Base-by-base conservation (phyloP, 768 basidiomycete genomes). In the Mrakia frigida region DNA sequence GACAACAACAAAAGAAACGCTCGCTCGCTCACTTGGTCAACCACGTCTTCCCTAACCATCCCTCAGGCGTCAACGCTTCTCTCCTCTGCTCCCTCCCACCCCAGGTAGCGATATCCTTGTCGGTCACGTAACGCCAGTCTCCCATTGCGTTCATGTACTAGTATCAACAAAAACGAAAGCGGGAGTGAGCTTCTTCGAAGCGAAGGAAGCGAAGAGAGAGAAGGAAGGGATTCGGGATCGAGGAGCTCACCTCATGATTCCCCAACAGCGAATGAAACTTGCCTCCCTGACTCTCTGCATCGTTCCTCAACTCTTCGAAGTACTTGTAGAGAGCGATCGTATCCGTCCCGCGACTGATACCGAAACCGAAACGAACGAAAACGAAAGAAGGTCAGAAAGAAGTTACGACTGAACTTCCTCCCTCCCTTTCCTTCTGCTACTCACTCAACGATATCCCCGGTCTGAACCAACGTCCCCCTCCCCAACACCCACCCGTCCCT, bases 51-150 rank as follows among this genome's bases (percentile, higher is more conserved):
- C 91, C 93, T 68, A 97, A 88, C 80, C 87, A 88, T 6, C 95
- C 95, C 3, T 82, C 80, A 6, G 87, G 87, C 35, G 90, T 87
- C 33, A 97, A 81, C 81, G 89, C 88, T 76, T 89, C 87, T 84
- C 92, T 90, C 50, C 95, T 91, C 0, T 87, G 86, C 59, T 87
- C 86, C 70, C 90, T 86, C 35, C 87, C 86, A 25, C 92, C 93
- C 79, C 93, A 95, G 0, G 92, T 94, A 71, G 88, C 86, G 69
- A 96, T 89, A 81, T 97, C 95, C 37, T 88, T 86, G 13, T 88
- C 87, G 80, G 89, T 91, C 37, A 96, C 94, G 79, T 94, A 97
- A 90, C 92, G 89, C 93, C 93, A 95, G 83, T 95, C 93, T 77
- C 92, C 92, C 89, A 82, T 80, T 59, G 53, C 89, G 79, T 95